Evolutionary conservation across 495 filamentous ascomycete species (phyloP).

Genomic region (Annulohypoxylon moriforme): DNA sequence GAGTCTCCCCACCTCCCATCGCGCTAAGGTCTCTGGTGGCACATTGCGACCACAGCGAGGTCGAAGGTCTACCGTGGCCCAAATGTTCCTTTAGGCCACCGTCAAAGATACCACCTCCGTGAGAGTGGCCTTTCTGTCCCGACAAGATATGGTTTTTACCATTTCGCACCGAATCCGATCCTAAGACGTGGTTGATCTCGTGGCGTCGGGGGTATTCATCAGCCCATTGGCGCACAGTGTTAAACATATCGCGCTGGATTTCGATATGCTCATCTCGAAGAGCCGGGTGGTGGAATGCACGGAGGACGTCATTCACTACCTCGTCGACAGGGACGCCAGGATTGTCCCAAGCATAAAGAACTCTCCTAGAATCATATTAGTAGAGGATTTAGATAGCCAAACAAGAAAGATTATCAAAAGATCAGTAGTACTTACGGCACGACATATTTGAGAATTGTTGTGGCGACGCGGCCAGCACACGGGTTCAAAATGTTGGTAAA

Average conservation of each 20-base stretch:
- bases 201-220: slow-evolving; percentile 71
- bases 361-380: slow-evolving; percentile 58
- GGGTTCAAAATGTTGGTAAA: slow-evolving; percentile 93
- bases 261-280: slow-evolving; percentile 76
- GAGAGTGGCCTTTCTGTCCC: slow-evolving; percentile 46
- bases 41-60: slow-evolving; percentile 65
- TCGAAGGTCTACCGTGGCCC: slow-evolving; percentile 62
- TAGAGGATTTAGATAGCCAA: neutral
- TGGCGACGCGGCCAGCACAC: slow-evolving; percentile 84
- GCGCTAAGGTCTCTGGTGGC: slow-evolving; percentile 55
- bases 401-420: neutral
- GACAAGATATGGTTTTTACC: slow-evolving; percentile 77
- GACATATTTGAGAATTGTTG: slow-evolving; percentile 81
- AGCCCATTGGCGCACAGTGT: slow-evolving; percentile 81
- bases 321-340: slow-evolving; percentile 79
- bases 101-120: slow-evolving; percentile 56
- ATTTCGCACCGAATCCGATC: slow-evolving; percentile 79
- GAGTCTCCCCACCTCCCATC: slow-evolving; percentile 41
- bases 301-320: slow-evolving; percentile 78
- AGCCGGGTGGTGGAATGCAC: slow-evolving; percentile 90
- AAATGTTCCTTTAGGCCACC: slow-evolving; percentile 51
- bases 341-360: slow-evolving; percentile 93
- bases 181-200: slow-evolving; percentile 74
- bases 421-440: slow-evolving; percentile 66
- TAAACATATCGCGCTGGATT: slow-evolving; percentile 87